These are phyloP conservation scores for Geranomyces michiganensis DNA, from an alignment of 192 early-diverging fungal genomes.

Conservation along the genomic window DNA sequence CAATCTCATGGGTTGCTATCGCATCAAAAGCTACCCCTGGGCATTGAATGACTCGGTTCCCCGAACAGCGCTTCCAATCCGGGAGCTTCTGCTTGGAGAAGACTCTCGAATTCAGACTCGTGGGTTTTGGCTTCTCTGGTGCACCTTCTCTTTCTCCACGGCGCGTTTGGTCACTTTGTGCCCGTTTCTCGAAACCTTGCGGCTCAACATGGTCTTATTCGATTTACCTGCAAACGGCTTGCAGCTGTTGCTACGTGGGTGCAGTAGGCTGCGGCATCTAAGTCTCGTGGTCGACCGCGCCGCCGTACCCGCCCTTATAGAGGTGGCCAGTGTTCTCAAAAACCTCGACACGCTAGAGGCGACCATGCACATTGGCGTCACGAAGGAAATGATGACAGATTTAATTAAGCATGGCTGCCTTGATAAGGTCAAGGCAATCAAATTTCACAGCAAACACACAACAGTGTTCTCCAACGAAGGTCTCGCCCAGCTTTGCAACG, in stretches of 20 bases:
- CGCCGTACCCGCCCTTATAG: slow-evolving; percentile 33
- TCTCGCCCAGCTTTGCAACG: slow-evolving; percentile 23
- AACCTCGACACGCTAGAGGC: slow-evolving; percentile 44
- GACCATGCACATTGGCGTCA: slow-evolving; percentile 53
- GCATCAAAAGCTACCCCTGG: slow-evolving; percentile 55
- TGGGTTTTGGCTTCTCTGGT: slow-evolving; percentile 58
- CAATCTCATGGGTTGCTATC: slow-evolving; percentile 54
- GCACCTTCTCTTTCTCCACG: slow-evolving; percentile 49
- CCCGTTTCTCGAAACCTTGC: slow-evolving; percentile 50
- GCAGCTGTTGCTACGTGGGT: slow-evolving; percentile 30
- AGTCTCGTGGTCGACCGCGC: slow-evolving; percentile 47
- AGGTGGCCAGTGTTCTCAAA: slow-evolving; percentile 29
- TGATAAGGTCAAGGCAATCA: slow-evolving; percentile 39
- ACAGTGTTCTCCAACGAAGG: slow-evolving; percentile 44
- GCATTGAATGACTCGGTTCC: slow-evolving; percentile 34
- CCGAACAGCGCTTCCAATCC: slow-evolving; percentile 28
- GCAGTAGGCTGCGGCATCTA: slow-evolving; percentile 35
- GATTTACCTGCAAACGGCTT: slow-evolving; percentile 44
- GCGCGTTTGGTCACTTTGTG: slow-evolving; percentile 36
- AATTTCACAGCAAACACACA: slow-evolving; percentile 54
- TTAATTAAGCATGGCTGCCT: slow-evolving; percentile 32
- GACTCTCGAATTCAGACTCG: slow-evolving; percentile 54
- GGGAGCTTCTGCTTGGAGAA: slow-evolving; percentile 49
- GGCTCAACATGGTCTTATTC: slow-evolving; percentile 55
- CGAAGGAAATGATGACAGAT: slow-evolving; percentile 30